These are phyloP conservation scores for Lodderomyces elongisporus DNA, from an alignment of 1,139 yeast genomes.

Conservation along the genomic window DNA sequence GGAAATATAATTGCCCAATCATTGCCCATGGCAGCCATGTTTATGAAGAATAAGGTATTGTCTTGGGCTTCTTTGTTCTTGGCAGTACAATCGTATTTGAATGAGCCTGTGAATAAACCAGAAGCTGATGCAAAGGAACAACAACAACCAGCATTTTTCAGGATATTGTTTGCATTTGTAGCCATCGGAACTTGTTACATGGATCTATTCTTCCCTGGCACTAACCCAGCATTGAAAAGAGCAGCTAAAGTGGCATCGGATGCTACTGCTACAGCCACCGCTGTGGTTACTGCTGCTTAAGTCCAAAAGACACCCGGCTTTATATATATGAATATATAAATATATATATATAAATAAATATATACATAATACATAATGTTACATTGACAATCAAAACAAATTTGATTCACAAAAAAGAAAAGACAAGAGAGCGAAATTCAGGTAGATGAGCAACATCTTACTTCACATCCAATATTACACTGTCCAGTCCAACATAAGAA, in stretches of 20 bases:
- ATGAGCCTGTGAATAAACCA: constrained; percentile 41
- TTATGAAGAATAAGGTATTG: constrained; percentile 46
- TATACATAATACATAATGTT: constrained; percentile 1
- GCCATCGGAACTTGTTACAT: constrained; percentile 50
- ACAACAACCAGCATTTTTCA: constrained; percentile 38
- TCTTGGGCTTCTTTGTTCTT: constrained; percentile 56
- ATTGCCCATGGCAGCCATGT: constrained; percentile 69
- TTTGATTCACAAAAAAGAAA: no score
- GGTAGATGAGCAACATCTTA: no score
- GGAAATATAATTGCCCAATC: constrained; percentile 50
- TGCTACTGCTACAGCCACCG: constrained; percentile 16
- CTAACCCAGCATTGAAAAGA: constrained; percentile 25
- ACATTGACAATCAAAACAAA: not conserved
- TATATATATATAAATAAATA: not conserved
- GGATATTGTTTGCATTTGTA: constrained; percentile 42
- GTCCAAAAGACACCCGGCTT: constrained; percentile 4
- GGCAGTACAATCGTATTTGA: constrained; percentile 46
- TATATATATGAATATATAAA: not conserved
- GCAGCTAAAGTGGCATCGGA: constrained; percentile 17
- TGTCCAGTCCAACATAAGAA: constrained; percentile 39
- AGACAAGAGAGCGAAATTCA: not conserved
- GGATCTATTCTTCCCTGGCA: constrained; percentile 40
- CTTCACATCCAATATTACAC: constrained; percentile 26
- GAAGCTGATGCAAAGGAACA: constrained; percentile 14
- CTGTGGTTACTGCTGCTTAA: not conserved